These are phyloP conservation scores for Clavispora santaluciae DNA, from an alignment of 805 yeast species.

Conservation along the genomic window DNA sequence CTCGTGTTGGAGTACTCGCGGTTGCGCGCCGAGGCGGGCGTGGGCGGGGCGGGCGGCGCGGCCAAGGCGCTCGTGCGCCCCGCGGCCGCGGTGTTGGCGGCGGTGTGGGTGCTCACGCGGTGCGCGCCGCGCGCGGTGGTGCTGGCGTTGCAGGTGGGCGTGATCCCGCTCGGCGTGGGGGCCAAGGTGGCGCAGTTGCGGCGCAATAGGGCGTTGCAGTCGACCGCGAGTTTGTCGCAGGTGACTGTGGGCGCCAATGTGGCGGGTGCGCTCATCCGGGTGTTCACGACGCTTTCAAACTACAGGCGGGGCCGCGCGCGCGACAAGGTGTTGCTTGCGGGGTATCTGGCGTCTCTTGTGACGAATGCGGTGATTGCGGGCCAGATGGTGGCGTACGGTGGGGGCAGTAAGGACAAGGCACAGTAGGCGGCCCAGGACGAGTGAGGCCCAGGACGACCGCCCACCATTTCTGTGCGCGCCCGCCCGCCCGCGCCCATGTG, in stretches of 20 bases:
- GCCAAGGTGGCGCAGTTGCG: conserved; percentile 39
- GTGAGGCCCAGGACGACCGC: no score
- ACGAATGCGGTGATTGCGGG: conserved; percentile 33
- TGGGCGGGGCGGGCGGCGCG: conserved; percentile 10
- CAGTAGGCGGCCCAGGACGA: no score
- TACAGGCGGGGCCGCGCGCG: conserved; percentile 20
- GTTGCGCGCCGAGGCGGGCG: conserved; percentile 15
- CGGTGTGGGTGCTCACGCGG: conserved; percentile 25
- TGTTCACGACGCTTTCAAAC: conserved; percentile 35
- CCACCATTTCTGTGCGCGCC: no score
- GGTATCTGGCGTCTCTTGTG: conserved; percentile 31
- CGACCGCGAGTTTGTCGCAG: conserved; percentile 34
- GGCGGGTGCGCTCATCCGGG: conserved; percentile 34
- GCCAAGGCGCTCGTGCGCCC: conserved; percentile 22
- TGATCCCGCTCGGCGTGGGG: conserved; percentile 33
- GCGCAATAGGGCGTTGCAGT: conserved; percentile 28
- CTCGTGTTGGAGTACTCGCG: conserved; percentile 32
- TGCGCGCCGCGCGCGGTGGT: conserved; percentile 27
- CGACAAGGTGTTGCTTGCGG: conserved; percentile 34
- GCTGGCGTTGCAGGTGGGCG: conserved; percentile 29
- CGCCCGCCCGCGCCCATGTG: no score
- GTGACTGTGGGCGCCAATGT: conserved; percentile 39
- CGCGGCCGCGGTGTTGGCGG: conserved; percentile 22
- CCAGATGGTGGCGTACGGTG: conserved; percentile 25
- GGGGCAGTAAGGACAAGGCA: conserved; percentile 6